Conservation (phyloP, 768 basidiomycete genomes). For the Leccinum uliginosum region DNA sequence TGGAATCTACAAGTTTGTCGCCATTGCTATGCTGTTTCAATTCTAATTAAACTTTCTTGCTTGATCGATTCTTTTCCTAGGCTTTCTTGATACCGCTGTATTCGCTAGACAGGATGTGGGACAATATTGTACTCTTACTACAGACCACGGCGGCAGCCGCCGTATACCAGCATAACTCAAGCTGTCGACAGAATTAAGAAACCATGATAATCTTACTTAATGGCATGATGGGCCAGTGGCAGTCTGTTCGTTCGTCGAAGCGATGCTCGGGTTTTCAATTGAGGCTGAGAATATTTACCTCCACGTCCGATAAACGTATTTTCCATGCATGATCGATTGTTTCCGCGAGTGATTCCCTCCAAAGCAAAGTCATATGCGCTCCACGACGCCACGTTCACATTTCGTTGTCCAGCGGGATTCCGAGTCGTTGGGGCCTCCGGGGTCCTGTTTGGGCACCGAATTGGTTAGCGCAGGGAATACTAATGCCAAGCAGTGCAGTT, state of each 20-base stretch:
- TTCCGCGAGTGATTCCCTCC: conserved; percentile 5
- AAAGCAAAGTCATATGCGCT: conserved; percentile 4
- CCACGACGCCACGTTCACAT: conserved; percentile 23
- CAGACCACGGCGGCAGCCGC: neutral
- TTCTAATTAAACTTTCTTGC: conserved; percentile 8
- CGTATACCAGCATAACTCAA: neutral
- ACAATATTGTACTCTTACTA: conserved; percentile 11
- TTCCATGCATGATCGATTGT: neutral
- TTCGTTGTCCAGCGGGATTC: conserved; percentile 1
- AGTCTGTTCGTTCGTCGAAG: neutral
- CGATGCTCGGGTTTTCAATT: neutral
- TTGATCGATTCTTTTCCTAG: neutral
- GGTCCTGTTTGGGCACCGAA: neutral
- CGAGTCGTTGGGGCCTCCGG: too few relatives aligned
- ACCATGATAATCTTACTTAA: neutral
- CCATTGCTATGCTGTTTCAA: conserved; percentile 8
- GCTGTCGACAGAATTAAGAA: neutral
- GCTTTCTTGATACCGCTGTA: conserved; percentile 23
- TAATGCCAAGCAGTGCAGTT: neutral
- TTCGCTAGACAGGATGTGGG: conserved; percentile 18
- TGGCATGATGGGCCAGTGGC: too few relatives aligned
- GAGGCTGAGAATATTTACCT: neutral
- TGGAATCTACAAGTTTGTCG: conserved; percentile 2
- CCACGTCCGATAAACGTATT: neutral
- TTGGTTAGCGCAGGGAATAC: neutral